Evolutionary conservation across 768 basidiomycete species (phyloP), one percentile per base, ranked within the genome.

Genomic region (Leccinum incarnatum): DNA sequence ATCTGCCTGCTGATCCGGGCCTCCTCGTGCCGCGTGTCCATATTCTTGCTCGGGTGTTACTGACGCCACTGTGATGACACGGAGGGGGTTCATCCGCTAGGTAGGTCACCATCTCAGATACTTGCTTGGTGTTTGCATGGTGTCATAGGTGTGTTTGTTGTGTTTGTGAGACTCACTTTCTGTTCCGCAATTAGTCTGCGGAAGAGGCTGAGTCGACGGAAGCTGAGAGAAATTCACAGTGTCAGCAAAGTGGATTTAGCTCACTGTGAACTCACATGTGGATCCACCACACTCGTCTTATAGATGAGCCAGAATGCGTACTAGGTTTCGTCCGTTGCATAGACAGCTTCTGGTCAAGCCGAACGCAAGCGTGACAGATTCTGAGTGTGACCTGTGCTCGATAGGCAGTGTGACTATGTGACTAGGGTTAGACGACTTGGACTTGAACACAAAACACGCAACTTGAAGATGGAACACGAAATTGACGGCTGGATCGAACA

Each of bases 401-500:
- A 72, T 71, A 68, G 57, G 46, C 19, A 0, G 54, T 55, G 72
- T 72, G 62, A 72, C 63, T 2, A 14, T n/a, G 72, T 72, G 68
- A 71, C 70, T 27, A 55, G 54, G 56, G 64, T 58, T 59, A 14
- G 54, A 9, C 45, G 40, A 59, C 55, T 64, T 66, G 27, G 59
- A 58, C 67, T 45, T 52, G 59, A 66, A 59, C 57, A 42, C 19
- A 45, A 45, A 45, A 56, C 62, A 53, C 25, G n/a, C 56, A 29
- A 36, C 30, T 57, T 45, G 47, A 48, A 14, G 47, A 81, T 81
- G 79, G 81, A 82, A 69, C 75, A 73, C 70, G 93, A 98, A 85
- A 87, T 96, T 75, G 95, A 98, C 79, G 84, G 81, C 59, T 98
- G 97, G 97, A 95, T 99, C 73, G 87, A 92, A 60, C 95, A 98